phyloP scores from a whole-genome alignment of 257 asterid genomes.

The Solanum sejunctum region DNA sequence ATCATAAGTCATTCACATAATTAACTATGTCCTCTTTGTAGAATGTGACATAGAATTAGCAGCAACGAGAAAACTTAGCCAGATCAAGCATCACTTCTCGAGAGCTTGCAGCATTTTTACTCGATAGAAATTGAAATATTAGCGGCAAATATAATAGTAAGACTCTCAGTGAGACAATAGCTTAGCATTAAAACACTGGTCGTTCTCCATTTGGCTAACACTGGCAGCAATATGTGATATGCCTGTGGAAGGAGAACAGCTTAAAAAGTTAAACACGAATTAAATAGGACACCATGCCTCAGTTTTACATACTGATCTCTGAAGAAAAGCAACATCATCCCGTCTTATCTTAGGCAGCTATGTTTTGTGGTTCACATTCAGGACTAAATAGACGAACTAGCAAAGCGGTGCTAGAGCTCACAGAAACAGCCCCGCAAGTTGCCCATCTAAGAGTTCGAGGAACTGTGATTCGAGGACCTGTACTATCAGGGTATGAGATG shows the following conservation, averaged over 20 bases:
- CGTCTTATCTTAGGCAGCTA: constrained; percentile 64
- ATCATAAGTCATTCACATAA: background rate
- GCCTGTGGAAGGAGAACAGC: background rate
- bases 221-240: background rate
- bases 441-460: constrained; percentile 83
- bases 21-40: background rate
- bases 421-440: constrained; percentile 59
- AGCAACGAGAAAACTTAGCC: background rate
- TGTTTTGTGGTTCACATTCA: constrained; percentile 86
- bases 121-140: background rate
- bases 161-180: background rate
- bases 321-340: constrained; percentile 2
- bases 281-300: background rate
- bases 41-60: background rate
- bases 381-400: constrained; percentile 68
- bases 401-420: constrained; percentile 53
- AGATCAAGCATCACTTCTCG: background rate
- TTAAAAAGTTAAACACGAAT: background rate
- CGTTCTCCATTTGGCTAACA: background rate
- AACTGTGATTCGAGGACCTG: constrained; percentile 78
- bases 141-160: background rate
- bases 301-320: background rate
- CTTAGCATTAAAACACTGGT: background rate
- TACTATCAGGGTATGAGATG: background rate
- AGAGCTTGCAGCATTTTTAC: background rate